Conservation (phyloP, 768 basidiomycete species). For the Amanita fuliginea region DNA sequence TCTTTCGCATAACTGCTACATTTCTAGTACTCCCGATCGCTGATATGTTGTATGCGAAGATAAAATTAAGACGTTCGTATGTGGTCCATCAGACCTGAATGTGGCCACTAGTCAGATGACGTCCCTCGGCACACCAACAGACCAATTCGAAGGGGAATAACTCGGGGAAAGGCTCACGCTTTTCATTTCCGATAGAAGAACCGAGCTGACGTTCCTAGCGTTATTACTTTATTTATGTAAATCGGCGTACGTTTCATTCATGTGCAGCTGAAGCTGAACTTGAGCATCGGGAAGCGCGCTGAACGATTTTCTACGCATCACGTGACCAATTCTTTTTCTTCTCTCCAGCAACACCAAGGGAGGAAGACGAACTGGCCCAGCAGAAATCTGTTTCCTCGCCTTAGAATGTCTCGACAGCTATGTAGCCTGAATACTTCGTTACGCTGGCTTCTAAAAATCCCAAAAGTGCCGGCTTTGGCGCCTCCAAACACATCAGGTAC, state of each 20-base stretch:
- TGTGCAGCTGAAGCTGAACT: no score
- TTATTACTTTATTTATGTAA: no score
- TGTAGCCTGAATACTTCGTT: conserved; percentile 17
- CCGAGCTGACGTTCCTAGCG: no score
- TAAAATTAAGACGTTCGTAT: background rate
- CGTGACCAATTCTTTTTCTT: background rate
- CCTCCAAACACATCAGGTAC: conserved; percentile 9
- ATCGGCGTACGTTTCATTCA: no score
- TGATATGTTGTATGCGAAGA: background rate
- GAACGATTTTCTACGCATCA: no score
- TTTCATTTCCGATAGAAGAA: background rate
- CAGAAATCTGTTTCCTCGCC: background rate
- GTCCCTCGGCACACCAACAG: background rate
- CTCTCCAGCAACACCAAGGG: background rate
- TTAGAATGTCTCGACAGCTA: conserved; percentile 18
- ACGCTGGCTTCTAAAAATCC: conserved; percentile 8
- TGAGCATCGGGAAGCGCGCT: no score
- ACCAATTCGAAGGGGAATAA: background rate
- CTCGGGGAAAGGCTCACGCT: background rate
- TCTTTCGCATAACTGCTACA: no score
- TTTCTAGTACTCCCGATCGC: background rate
- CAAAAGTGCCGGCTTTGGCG: conserved; percentile 8
- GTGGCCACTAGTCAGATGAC: background rate
- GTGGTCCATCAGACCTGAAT: background rate
- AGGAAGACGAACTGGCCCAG: background rate